Evolutionary conservation across 1,284 basidiomycete species (phyloP), one percentile per base, ranked within the genome.

Genomic region (Heimioporus retisporus): DNA sequence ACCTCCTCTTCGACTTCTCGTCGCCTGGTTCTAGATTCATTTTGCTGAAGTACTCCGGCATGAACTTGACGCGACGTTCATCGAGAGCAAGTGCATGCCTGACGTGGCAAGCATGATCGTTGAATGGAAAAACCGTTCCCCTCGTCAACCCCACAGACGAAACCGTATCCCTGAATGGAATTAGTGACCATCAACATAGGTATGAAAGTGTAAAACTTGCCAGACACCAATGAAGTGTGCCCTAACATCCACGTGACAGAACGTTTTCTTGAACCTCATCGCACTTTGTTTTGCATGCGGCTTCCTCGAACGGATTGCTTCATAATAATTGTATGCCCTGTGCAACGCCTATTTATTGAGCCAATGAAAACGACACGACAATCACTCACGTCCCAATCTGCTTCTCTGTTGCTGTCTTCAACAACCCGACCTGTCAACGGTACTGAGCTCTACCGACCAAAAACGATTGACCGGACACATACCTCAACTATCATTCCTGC

Each of bases 401-500:
- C 35, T 74, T 73, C 44, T 77, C 68, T 1, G 72, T 78, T 6
- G 70, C 63, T 1, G 65, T 72, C 46, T 55, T 65, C 60, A 76
- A 66, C 43, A 75, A 67, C 15, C 77, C 77, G n/a, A 75, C 65
- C 74, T 75, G 19, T 15, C 15, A 43, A 2, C 28, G 11, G 42
- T 19, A 2, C 44, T 72, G 6, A 64, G 43, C 35, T 59, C 15
- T 6, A 15, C 14, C n/a, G 19, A 40, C 7, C 11, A 40, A 23
- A 31, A 40, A 46, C 11, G 1, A 21, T 31, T 40, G 11, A 13
- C 10, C 25, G 3, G 2, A 1, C 15, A n/a, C 72, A 10, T 64
- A 83, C 83, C 64, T 73, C 77, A 82, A 35, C 61, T 58, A 85
- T 81, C 83, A 84, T 84, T 2, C 69, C 81, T 2, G 83, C 81